Base-by-base conservation (phyloP, 345 rosid species). In the Abelmoschus esculentus region DNA sequence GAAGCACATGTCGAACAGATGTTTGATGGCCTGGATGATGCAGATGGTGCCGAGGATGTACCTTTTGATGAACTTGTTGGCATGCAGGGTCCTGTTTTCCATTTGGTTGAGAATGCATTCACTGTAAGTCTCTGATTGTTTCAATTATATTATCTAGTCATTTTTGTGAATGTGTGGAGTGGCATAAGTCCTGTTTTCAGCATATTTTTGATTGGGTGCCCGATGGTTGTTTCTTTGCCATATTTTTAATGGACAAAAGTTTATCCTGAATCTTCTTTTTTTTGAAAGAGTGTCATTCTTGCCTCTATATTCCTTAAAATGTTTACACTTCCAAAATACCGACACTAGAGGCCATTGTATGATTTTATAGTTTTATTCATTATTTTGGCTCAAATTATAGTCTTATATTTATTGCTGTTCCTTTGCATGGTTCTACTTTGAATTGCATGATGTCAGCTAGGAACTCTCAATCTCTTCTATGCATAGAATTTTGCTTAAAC, bases 1-100 rank as follows among this genome's bases (percentile, higher is more conserved):
- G 99, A 95, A 80, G 97, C 97, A 72, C 98, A 90, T 75, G 98
- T 95, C 70, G 99, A 95, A 75, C 99, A 91, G 80, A 95, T 95
- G 89, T 91, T 93, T 83, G 99, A 95, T 85, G 98, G 96, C 53
- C 74, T 91, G 81, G 99, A 95, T 42, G 99, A 91, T 73, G 98
- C 92, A 77, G 99, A 95, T 85, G 99, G 99, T 72, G 99, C 99
- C 13, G 99, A 96, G 84, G 99, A 96, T 71, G 99, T 96, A 22
- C 99, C 99, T 50, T 96, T 96, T 74, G 99, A 96, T 58, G 99
- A 96, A 81, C 91, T 96, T 70, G 99, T 91, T 68, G 98, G 98
- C 78, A 95, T 95, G 98, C 99, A 91, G 85, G 97, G 99, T 67
- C 98, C 99, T 31, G 98, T 96, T 66, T 90, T 96, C 70, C 99